These are phyloP conservation scores for Stellera chamaejasme DNA, from an alignment of 345 rosid species.

Conservation along the genomic window DNA sequence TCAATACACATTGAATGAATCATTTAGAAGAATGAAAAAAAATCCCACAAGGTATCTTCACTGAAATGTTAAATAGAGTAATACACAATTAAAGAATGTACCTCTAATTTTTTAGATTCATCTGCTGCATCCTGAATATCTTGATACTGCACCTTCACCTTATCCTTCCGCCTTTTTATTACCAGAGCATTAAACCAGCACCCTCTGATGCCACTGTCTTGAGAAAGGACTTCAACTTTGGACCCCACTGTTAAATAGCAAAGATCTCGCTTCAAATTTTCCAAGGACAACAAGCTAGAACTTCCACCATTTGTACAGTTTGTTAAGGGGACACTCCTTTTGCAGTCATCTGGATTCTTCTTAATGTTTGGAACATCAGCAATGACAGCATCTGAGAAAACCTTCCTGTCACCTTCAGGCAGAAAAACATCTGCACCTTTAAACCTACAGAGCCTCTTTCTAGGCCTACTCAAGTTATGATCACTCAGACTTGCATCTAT, in stretches of 20 bases:
- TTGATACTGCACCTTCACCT: conserved; percentile 73
- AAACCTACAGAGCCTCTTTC: conserved; percentile 35
- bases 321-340: conserved; percentile 9
- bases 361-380: conserved; percentile 11
- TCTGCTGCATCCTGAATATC: conserved; percentile 59
- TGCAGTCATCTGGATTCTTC: conserved; percentile 12
- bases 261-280: conserved; percentile 14
- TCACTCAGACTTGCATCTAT: too few relatives aligned
- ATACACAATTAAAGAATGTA: conserved; percentile 4
- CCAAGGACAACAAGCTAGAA: conserved; percentile 9
- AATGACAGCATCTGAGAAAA: conserved; percentile 1
- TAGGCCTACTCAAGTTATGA: background rate
- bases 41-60: background rate
- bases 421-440: conserved; percentile 18
- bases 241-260: conserved; percentile 40
- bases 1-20: background rate
- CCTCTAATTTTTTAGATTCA: conserved; percentile 66
- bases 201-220: conserved; percentile 83
- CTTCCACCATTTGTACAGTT: conserved; percentile 12
- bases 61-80: background rate
- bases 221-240: conserved; percentile 60
- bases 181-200: conserved; percentile 76
- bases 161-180: conserved; percentile 50
- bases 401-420: conserved; percentile 12
- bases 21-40: background rate